Base-by-base conservation (phyloP, 208 protist genomes). In the Acanthamoeba comandoni region DNA sequence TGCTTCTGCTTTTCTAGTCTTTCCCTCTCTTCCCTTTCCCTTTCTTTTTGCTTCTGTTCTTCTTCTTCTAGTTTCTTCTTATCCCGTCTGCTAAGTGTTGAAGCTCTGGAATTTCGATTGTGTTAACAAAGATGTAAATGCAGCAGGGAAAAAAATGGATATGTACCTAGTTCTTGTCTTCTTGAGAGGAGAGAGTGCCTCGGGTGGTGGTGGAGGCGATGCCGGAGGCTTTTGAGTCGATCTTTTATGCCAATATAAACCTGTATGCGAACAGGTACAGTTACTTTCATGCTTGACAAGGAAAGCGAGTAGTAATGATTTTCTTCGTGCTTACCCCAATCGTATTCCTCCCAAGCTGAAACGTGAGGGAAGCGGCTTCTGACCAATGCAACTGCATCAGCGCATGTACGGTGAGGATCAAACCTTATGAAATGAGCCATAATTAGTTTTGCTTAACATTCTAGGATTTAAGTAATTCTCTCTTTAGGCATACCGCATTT, bases 281-380 rank as follows among this genome's bases (percentile, higher is more conserved):
- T 13, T 19, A 13, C 9, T 9, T 19, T 0, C 69, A n/a, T n/a
- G n/a, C n/a, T n/a, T n/a, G n/a, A n/a, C n/a, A n/a, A n/a, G n/a
- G 69, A 53, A n/a, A 19, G 19, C 29, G 8, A 17, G n/a, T 77
- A 43, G 22, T 2, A 26, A 65, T 0, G 31, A 29, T 15, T 8
- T 13, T 29, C 26, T 13, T 43, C 19, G 65, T 49, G n/a, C 8
- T 9, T 84, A 84, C 80, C 80, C 80, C 80, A 88, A 70, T 88
- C 80, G 80, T 88, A 88, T 53, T 88, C 80, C 53, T 88, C 80
- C 80, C 80, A 88, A 43, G 80, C 80, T 9, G 80, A 88, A 15
- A 88, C 80, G 39, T 88, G 80, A 31, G 80, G 80, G 13, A 88
- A 88, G 52, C 80, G 80, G 39, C 60, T 65, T 43, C 80, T 53